Percentiles rank a stretch among this genome's conserved stretches.
Conservation (phyloP, 257 asterid species). For the Anisodus tanguticus region DNA sequence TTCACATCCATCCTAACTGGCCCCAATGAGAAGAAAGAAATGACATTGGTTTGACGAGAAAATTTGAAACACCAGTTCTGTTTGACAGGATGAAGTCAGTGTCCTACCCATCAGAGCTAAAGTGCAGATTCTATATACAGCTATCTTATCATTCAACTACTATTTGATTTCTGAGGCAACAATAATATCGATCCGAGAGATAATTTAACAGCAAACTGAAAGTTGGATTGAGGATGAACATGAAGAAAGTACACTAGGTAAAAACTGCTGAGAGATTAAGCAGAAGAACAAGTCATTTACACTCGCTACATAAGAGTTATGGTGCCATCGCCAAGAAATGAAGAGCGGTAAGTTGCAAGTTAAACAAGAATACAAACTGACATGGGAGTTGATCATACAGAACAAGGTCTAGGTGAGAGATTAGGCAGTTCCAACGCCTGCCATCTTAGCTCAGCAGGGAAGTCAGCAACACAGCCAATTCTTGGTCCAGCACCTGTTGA, state of each 20-base stretch:
- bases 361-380: conserved; percentile 39
- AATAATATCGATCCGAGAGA: too few relatives aligned
- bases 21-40: neutral
- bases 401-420: conserved; percentile 66
- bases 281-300: neutral
- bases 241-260: too few relatives aligned
- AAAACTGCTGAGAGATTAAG: too few relatives aligned
- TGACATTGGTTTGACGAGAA: neutral
- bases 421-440: conserved; percentile 88
- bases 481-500: conserved; percentile 93
- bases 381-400: conserved; percentile 44
- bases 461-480: conserved; percentile 89
- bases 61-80: neutral
- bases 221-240: too few relatives aligned
- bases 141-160: too few relatives aligned
- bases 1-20: neutral
- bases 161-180: too few relatives aligned
- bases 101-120: neutral
- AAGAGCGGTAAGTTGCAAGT: conserved; percentile 36
- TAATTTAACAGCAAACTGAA: too few relatives aligned
- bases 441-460: conserved; percentile 72
- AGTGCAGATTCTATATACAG: neutral
- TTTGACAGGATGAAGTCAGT: neutral
- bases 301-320: conserved; percentile 19
- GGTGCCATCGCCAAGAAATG: conserved; percentile 27